Evolutionary conservation across 371 early-diverging fungal genomes (phyloP).

Genomic region (Apophysomyces trapeziformis): DNA sequence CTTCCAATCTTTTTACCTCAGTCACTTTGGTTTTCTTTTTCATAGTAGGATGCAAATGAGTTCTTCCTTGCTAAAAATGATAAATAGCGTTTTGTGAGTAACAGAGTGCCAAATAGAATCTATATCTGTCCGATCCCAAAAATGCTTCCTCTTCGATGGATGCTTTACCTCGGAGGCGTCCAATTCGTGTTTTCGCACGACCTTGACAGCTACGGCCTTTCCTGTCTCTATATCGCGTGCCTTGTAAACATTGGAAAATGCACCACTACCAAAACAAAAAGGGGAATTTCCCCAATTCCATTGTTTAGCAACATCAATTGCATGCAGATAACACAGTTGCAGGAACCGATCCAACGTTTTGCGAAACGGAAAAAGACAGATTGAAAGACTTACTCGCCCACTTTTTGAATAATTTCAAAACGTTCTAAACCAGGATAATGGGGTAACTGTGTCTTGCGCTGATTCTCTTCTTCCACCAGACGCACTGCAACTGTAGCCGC

Average conservation of each 20-base stretch:
- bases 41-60: constrained; percentile 20
- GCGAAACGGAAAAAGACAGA: background rate
- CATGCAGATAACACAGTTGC: too few relatives aligned
- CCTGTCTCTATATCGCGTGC: constrained; percentile 64
- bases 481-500: constrained; percentile 27
- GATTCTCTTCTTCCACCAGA: constrained; percentile 41
- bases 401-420: constrained; percentile 62
- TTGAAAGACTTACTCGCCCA: constrained; percentile 69
- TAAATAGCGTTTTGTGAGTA: background rate
- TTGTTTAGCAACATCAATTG: background rate
- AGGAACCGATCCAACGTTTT: too few relatives aligned
- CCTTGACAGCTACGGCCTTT: constrained; percentile 81
- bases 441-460: constrained; percentile 46
- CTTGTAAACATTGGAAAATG: constrained; percentile 83
- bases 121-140: background rate
- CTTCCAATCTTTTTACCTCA: constrained; percentile 17
- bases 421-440: constrained; percentile 62
- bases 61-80: constrained; percentile 11
- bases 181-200: constrained; percentile 70
- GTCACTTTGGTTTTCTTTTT: constrained; percentile 20
- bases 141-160: background rate
- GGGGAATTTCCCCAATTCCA: background rate
- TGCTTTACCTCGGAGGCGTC: constrained; percentile 59
- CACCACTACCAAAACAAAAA: constrained; percentile 58
- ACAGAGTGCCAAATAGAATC: background rate